Evolutionary conservation across 2,329 filamentous ascomycete species (phyloP).

Genomic region (Simplicillium aogashimaense): DNA sequence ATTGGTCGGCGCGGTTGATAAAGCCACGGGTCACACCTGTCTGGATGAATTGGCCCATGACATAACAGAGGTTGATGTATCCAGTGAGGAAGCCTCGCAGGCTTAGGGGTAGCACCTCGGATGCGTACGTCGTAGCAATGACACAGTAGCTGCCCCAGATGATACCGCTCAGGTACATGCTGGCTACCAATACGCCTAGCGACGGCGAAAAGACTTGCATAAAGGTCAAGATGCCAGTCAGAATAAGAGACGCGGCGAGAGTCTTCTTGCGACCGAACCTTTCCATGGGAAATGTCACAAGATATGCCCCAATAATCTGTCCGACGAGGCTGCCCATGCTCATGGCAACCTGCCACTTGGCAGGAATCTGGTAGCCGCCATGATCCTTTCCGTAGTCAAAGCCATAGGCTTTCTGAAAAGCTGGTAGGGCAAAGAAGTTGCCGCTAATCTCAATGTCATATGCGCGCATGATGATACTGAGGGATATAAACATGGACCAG

Average conservation of each 20-base stretch:
- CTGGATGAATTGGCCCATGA: constrained; percentile 25
- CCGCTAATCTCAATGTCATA: constrained; percentile 17
- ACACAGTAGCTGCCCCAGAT: constrained; percentile 29
- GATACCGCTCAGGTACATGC: constrained; percentile 30
- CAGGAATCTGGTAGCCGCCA: constrained; percentile 29
- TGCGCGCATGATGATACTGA: constrained; percentile 25
- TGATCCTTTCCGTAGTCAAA: constrained; percentile 1
- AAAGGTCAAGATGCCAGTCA: constrained; percentile 16
- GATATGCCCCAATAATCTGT: constrained; percentile 8
- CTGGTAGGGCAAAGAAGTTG: constrained; percentile 18
- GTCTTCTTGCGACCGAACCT: constrained; percentile 28
- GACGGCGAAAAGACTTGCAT: constrained; percentile 17
- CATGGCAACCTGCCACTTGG: background rate
- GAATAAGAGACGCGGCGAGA: constrained; percentile 35
- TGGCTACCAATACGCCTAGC: constrained; percentile 27
- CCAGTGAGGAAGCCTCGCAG: constrained; percentile 27
- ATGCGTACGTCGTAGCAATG: constrained; percentile 30
- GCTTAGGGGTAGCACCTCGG: constrained; percentile 20
- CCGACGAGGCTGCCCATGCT: background rate
- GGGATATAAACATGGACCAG: constrained; percentile 19
- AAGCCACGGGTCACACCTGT: constrained; percentile 7
- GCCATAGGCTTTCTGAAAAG: constrained; percentile 14
- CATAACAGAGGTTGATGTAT: constrained; percentile 28
- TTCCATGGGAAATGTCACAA: constrained; percentile 10
- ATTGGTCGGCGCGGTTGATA: constrained; percentile 8